phyloP scores from a whole-genome alignment of 2,329 filamentous ascomycete species.

The Helminthosporium solani region DNA sequence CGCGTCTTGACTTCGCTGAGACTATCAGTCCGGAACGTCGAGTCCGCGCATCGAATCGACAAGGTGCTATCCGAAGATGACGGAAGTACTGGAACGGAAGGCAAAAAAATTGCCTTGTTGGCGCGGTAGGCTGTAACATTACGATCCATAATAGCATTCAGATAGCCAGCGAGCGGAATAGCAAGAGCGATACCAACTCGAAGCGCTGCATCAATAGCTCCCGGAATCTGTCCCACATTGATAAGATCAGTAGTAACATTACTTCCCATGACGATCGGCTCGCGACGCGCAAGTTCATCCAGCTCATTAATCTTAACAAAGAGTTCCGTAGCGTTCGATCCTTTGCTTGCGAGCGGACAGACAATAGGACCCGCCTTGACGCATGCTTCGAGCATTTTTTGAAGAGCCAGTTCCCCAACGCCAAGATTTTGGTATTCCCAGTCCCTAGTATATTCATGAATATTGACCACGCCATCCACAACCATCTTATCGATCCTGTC shows the following conservation, averaged over 20 bases:
- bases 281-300: not conserved
- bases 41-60: conserved; percentile 5
- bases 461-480: conserved; percentile 46
- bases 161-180: conserved; percentile 1
- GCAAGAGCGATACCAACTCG: not conserved
- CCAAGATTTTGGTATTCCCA: not conserved
- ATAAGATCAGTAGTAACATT: conserved; percentile 3
- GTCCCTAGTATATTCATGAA: conserved; percentile 10
- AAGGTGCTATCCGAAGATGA: not conserved
- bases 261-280: conserved; percentile 3
- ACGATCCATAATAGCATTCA: conserved; percentile 2
- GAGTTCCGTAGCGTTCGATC: too few species aligned
- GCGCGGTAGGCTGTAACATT: not conserved
- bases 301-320: conserved; percentile 5
- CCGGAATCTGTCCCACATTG: not conserved
- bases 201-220: not conserved
- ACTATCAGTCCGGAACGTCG: conserved; percentile 1
- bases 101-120: not conserved
- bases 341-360: conserved; percentile 8
- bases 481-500: conserved; percentile 39
- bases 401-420: conserved; percentile 13
- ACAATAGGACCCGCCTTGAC: conserved; percentile 46
- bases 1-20: not conserved
- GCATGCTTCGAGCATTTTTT: conserved; percentile 56
- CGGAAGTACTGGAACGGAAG: not conserved